Base-by-base conservation (phyloP, 352 stramenopile genomes). In the Pelagophyceae sp. region DNA sequence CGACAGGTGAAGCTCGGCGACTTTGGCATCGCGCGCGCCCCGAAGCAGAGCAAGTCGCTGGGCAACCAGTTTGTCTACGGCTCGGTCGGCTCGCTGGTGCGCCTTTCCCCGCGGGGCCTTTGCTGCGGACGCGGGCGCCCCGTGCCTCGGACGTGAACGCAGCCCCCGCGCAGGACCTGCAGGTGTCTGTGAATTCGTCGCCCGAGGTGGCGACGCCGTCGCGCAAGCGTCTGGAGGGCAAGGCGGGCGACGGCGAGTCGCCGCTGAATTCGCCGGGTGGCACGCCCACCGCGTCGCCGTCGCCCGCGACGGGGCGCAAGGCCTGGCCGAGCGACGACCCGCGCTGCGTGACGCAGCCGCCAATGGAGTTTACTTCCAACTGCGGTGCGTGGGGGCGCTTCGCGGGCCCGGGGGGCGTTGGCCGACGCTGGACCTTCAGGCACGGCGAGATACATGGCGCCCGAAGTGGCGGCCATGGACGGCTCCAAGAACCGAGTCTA, bases 1-100 rank as follows among this genome's bases (percentile, higher is more conserved):
- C 23, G 45, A 23, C 23, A 54, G 23, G 58, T 74, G 23, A 74
- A 74, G 37, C 67, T 74, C 67, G 67, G 67, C 23, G 67, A 74
- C 37, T 74, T 74, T 33, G 67, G 67, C 35, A 74, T 74, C 67
- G 67, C 67, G 33, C 35, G 67, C 2, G n/a, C 11, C 45, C 45
- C 67, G 67, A 50, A 58, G 23, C 6, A 51, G 27, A n/a, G n/a
- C 35, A 60, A 51, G 27, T 3, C 20, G 2, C 11, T 67, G 23
- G 15, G 11, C 15, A 33, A 67, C 15, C 5, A 67, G 11, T 67
- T 31, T 31, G 27, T 0, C 17, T 20, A 50, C 35, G 17, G n/a
- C 11, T 74, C 67, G 35, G 27, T 19, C 67, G 67, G 25, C 15
- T 58, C 35, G 35, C 38, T 74, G 6, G 33, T 6, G 35, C 25